Base-by-base conservation (phyloP, 148 eudicot genomes). In the Simmondsia chinensis region DNA sequence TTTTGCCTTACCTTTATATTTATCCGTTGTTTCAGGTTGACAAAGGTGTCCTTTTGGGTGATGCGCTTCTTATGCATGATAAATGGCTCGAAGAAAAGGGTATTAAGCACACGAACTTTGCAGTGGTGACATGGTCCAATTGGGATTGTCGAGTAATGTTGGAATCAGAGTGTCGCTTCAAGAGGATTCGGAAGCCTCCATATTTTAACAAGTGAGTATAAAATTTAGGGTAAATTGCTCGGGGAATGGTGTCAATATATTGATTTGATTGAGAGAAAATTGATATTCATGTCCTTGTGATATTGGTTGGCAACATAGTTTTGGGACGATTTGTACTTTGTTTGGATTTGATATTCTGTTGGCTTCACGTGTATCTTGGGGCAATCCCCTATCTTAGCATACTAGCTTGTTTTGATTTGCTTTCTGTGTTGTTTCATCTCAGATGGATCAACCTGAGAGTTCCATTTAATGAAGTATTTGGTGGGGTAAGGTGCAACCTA, bases 111-210 rank as follows among this genome's bases (percentile, higher is more conserved):
- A 59, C 80, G 32, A 78, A 72, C 47, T 89, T 89, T 69, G 85
- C 81, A 32, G 79, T 89, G 25, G 97, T 89, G 37, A 89, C 97
- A 9, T 89, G 97, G 97, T 81, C 97, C 2, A 71, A 72, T 58
- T 89, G 97, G 97, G 97, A 89, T 67, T 89, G 97, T 45, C 63
- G 71, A 16, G 95, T 89, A 24, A 79, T 89, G 88, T 52, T 89
- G 74, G 95, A 89, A 76, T 84, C 97, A 16, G 97, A 89, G 54
- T 89, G 97, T 70, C 91, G 87, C 23, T 84, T 64, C 71, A 89
- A 89, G 62, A 76, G 65, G 43, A 76, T 89, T 24, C 50, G 61
- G 40, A 89, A 89, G 82, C 97, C 97, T 10, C 63, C 77, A 43
- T 89, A 89, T 61, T 89, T 84, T 43, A 74, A 79, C 64, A 40